Base-by-base conservation (phyloP, 176 grass and related monocot species). In the Musa itinerans region DNA sequence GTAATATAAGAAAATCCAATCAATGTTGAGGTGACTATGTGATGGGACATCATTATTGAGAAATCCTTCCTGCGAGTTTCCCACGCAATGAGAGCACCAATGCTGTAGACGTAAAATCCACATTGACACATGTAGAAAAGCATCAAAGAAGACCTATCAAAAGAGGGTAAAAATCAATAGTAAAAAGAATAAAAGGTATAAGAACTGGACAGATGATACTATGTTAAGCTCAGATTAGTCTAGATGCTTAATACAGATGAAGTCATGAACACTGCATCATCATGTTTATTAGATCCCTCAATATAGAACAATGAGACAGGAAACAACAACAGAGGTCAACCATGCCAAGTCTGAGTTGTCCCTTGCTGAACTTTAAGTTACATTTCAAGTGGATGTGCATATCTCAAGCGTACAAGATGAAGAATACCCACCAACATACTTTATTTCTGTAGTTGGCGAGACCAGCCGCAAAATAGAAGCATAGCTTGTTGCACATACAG, bases 21-120 rank as follows among this genome's bases (percentile, higher is more conserved):
- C 79, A 99, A 81, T 83, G 82, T 71, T 74, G 96, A 91, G 74
- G 96, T 99, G 81, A 99, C 71, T 63, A 99, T 75, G 88, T 99
- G 96, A 87, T 99, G 96, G 83, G 91, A 94, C 96, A 99, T 99
- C 96, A 91, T 99, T 53, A 99, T 89, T 76, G 89, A 53, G 76
- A 99, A 99, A 82, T 99, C 96, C 84, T 99, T 99, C 78, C 96
- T 90, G 79, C 96, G 96, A 48, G 91, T 99, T 85, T 99, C 96
- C 96, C 96, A 99, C 50, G 89, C 96, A 80, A 94, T 74, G 50
- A 99, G 96, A 79, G 96, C 96, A 77, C 81, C 83, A 58, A 94
- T 99, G 77, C 96, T 99, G 71, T 99, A 99, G 72, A 92, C 75
- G 73, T 99, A 99, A 86, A 99, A 99, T 79, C 96, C 96, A 74